phyloP scores from a whole-genome alignment of 345 rosid species.

The Hypericum androsaemum region DNA sequence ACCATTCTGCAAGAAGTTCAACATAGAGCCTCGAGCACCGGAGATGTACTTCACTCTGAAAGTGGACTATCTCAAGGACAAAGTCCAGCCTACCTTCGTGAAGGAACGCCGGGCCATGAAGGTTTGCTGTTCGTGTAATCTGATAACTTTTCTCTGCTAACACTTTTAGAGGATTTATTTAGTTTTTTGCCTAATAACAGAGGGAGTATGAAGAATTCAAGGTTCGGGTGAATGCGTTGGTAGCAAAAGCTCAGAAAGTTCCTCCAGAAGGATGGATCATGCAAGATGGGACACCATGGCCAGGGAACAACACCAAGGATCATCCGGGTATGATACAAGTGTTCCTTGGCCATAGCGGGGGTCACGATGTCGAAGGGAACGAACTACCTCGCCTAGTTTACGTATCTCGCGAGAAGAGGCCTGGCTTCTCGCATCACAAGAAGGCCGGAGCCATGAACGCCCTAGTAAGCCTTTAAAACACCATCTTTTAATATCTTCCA shows the following conservation, averaged over 20 bases:
- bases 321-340: slow-evolving; percentile 89
- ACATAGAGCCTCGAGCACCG: slow-evolving; percentile 30
- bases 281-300: slow-evolving; percentile 99
- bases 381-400: slow-evolving; percentile 30
- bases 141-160: neutral
- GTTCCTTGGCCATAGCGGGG: slow-evolving; percentile 29
- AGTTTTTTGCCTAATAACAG: slow-evolving; percentile 30
- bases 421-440: slow-evolving; percentile 50
- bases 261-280: slow-evolving; percentile 93
- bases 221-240: slow-evolving; percentile 77
- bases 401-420: slow-evolving; percentile 28
- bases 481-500: neutral
- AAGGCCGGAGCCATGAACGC: slow-evolving; percentile 99
- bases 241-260: slow-evolving; percentile 72
- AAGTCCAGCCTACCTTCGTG: slow-evolving; percentile 89
- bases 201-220: slow-evolving; percentile 96
- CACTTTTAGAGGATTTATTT: neutral
- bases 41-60: slow-evolving; percentile 34
- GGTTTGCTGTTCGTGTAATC: slow-evolving; percentile 27
- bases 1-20: slow-evolving; percentile 27
- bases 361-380: slow-evolving; percentile 26
- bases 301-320: slow-evolving; percentile 95
- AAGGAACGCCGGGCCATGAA: slow-evolving; percentile 96
- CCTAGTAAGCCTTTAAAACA: slow-evolving; percentile 33
- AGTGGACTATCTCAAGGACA: slow-evolving; percentile 91